Base-by-base conservation (phyloP, 192 early-diverging fungal genomes). In the Podochytrium sp. region DNA sequence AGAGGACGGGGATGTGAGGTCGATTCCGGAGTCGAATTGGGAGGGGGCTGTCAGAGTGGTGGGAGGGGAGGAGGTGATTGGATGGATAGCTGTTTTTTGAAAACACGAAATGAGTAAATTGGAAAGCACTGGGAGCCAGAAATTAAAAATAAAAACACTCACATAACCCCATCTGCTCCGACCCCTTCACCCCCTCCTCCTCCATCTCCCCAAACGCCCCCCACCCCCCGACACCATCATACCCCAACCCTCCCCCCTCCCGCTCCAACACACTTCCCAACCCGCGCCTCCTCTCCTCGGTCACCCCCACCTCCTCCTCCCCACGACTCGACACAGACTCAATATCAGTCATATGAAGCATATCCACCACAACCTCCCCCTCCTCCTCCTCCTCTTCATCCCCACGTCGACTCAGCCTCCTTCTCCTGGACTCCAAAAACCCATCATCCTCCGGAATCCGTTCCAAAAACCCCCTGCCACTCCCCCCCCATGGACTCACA, bases 371-470 rank as follows among this genome's bases (percentile, higher is more conserved):
- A 65, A n/a, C n/a, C 30, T n/a, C 12, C 25, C 42, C 10, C 10
- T 1, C 25, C 52, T 55, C 16, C 52, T 55, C 52, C 52, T 66
- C 25, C 51, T 25, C 40, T 30, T 33, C 34, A n/a, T 29, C 6
- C 27, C 66, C 23, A 53, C n/a, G n/a, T 10, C 29, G 37, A 56
- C n/a, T 29, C 47, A 0, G 20, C 64, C 23, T 25, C 33, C 39
- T 20, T 41, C 47, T 34, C 12, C 64, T n/a, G n/a, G 29, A 25
- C 20, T 65, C 50, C 10, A 69, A 37, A 55, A 34, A 69, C n/a
- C 25, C 40, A 53, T 56, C 49, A 40, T 71, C 69, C 43, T 71
- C 69, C 25, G 69, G 69, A 39, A 71, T 71, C 18, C 69, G 69
- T 37, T 71, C 69, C 35, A 71, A 47, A 51, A 71, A 71, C 18